Base-by-base conservation (phyloP, 495 filamentous ascomycete species). In the Tuber indicum region DNA sequence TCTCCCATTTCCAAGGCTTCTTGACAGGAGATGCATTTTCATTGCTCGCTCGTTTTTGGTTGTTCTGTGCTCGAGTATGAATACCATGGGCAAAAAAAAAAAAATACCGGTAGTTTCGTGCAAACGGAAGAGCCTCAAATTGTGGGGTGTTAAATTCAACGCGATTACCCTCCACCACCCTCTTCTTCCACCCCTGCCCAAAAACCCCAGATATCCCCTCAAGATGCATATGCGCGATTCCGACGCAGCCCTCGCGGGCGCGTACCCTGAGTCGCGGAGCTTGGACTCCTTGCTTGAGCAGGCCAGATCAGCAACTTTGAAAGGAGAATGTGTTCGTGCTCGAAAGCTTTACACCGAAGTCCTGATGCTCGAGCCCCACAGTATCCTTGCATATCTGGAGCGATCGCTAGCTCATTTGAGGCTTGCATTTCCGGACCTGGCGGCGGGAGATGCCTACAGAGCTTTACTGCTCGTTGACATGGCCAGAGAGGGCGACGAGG, bases 361-460 rank as follows among this genome's bases (percentile, higher is more conserved):
- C 2, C 83, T 92, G 16, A 78, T 84, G 16, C 78, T 85, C 5
- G 82, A 88, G 45, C 93, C 94, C 5, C 96, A 97, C 84, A 92
- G 94, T 81, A 86, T 93, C n/a, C 87, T 91, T 73, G 86, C 90
- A 26, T 93, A 95, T 82, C 86, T 97, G 66, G 86, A 90, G 76
- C 89, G 94, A 42, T 92, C 93, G 43, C 84, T 88, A 44, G 86
- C 90, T 44, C 90, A 97, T 84, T 86, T 91, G 58, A 84, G 90
- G 74, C 88, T 98, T 45, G 92, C 90, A 47, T 98, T 96, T 84
- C 93, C 93, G 3, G 96, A 99, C 84, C 88, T 99, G 23, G 93
- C 93, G 5, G 91, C 92, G 42, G 93, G 93, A 62, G 96, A 97
- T 84, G 92, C 93, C 2, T 98, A 99, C 84, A 91, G 92, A 66